A percentile compares a stretch with the other conserved stretches of the same genome.
These are phyloP conservation scores for Barnettozyma pratensis DNA, from an alignment of 805 yeast genomes.

Conservation along the genomic window DNA sequence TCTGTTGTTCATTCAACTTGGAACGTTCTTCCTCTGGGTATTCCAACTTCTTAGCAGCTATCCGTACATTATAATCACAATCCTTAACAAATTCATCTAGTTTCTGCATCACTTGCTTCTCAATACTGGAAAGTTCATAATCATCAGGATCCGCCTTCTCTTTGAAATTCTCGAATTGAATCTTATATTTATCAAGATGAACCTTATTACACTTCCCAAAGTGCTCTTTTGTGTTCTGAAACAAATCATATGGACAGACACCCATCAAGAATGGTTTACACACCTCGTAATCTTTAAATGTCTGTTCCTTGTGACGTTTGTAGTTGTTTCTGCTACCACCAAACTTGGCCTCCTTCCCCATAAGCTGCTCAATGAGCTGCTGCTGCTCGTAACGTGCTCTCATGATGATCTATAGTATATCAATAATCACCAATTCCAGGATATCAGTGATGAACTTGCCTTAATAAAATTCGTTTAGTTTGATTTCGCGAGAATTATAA, in stretches of 20 bases:
- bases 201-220: slow-evolving; percentile 73
- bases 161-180: slow-evolving; percentile 51
- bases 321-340: slow-evolving; percentile 17
- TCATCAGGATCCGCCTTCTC: slow-evolving; percentile 22
- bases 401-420: neutral
- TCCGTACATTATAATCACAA: slow-evolving; percentile 57
- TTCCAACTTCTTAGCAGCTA: slow-evolving; percentile 60
- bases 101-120: slow-evolving; percentile 38
- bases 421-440: no score
- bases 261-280: slow-evolving; percentile 85
- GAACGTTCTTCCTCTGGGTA: slow-evolving; percentile 71
- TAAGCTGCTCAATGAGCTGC: slow-evolving; percentile 68
- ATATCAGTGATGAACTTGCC: no score
- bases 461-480: no score
- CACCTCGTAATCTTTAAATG: slow-evolving; percentile 50
- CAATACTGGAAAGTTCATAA: slow-evolving; percentile 39
- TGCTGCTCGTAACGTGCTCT: slow-evolving; percentile 60
- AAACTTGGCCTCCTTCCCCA: slow-evolving; percentile 52
- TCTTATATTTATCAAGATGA: slow-evolving; percentile 69
- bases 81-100: slow-evolving; percentile 57
- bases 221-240: slow-evolving; percentile 76
- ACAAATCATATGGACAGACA: slow-evolving; percentile 79
- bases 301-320: slow-evolving; percentile 37
- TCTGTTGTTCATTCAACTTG: slow-evolving; percentile 48
- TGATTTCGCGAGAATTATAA: no score